Evolutionary conservation across 805 yeast species (phyloP).

Genomic region (Candida ortonii): DNA sequence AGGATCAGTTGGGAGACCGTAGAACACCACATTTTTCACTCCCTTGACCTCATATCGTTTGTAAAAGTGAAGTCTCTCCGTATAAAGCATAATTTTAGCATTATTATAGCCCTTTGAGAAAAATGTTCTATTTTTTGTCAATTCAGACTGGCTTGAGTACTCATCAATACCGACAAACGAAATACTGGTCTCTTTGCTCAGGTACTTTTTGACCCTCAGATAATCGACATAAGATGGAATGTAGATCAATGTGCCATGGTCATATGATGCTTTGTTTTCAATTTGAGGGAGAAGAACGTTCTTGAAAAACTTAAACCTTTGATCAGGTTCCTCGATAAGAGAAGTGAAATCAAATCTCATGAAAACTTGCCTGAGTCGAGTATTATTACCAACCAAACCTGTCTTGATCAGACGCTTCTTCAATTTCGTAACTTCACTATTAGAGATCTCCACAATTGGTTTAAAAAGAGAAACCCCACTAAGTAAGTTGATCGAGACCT

Average conservation of each 20-base stretch:
- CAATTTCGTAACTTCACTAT: constrained; percentile 58
- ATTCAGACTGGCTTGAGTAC: constrained; percentile 69
- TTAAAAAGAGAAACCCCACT: constrained; percentile 59
- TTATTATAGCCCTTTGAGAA: constrained; percentile 46
- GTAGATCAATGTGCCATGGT: constrained; percentile 74
- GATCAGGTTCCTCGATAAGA: constrained; percentile 69
- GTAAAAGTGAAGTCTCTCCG: constrained; percentile 92
- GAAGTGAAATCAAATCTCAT: constrained; percentile 61
- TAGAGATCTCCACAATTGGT: constrained; percentile 39
- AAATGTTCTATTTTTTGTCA: constrained; percentile 65
- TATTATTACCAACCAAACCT: constrained; percentile 32
- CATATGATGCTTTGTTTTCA: constrained; percentile 54
- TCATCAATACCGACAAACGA: constrained; percentile 77
- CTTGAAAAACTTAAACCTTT: constrained; percentile 77
- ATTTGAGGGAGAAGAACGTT: constrained; percentile 73
- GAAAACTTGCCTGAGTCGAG: constrained; percentile 65
- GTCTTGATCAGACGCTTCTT: constrained; percentile 39
- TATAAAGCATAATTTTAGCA: constrained; percentile 68
- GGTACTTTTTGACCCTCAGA: constrained; percentile 69
- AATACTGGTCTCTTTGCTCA: constrained; percentile 59
- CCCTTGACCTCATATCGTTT: constrained; percentile 84
- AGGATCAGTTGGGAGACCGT: constrained; percentile 83
- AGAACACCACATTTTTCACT: constrained; percentile 76
- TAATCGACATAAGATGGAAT: constrained; percentile 88
- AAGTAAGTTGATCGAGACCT: constrained; percentile 48